Percentiles rank a stretch among this genome's conserved stretches.
Evolutionary conservation across 2,329 filamentous ascomycete species (phyloP).

Genomic region (Pezicula rhizophila): DNA sequence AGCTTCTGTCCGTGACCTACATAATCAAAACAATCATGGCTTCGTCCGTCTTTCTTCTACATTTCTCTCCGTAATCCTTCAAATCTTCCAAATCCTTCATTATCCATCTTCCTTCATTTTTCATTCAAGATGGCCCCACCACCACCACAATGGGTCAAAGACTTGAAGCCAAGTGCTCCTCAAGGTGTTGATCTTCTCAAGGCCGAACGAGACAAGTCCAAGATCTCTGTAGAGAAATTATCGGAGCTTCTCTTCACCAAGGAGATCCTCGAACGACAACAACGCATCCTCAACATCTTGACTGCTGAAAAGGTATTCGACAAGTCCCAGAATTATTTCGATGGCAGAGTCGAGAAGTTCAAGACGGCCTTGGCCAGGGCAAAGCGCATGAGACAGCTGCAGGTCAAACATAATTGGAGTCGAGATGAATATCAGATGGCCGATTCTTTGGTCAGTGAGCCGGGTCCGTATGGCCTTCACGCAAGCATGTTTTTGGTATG

Average conservation of each 20-base stretch:
- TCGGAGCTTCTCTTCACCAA: conserved; percentile 65
- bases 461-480: conserved; percentile 68
- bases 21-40: no score
- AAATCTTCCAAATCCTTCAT: background rate
- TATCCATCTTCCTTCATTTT: background rate
- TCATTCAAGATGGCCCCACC: conserved; percentile 23
- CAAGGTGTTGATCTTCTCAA: conserved; percentile 64
- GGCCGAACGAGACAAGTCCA: conserved; percentile 62
- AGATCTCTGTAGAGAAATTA: conserved; percentile 60
- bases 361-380: conserved; percentile 63
- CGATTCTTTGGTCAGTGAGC: conserved; percentile 65
- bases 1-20: no score
- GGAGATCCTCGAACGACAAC: conserved; percentile 54
- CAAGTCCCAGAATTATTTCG: conserved; percentile 73
- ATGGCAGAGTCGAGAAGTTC: conserved; percentile 62
- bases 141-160: conserved; percentile 54
- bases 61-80: background rate
- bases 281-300: conserved; percentile 57
- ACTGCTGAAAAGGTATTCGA: conserved; percentile 66
- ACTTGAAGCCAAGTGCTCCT: conserved; percentile 57
- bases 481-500: conserved; percentile 61
- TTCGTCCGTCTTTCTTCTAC: background rate
- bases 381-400: conserved; percentile 63
- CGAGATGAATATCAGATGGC: conserved; percentile 58
- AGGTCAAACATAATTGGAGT: conserved; percentile 61